Conservation (phyloP, 2,329 filamentous ascomycete genomes). For the Corinectria fuckeliana region DNA sequence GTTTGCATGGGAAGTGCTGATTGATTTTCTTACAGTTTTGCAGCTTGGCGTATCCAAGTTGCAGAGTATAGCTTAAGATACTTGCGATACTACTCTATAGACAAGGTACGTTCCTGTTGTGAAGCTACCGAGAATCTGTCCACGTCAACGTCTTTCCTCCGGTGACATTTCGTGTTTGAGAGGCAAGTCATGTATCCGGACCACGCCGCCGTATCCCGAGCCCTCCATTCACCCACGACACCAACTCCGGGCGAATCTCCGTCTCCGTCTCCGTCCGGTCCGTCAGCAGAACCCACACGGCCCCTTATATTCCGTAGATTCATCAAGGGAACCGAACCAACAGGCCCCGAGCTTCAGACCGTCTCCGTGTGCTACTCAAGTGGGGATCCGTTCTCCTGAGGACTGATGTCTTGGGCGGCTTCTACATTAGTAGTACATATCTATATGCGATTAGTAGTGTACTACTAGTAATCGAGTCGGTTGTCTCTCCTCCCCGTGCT, state of each 20-base stretch:
- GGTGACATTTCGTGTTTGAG: not conserved
- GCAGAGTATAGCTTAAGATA: too few relatives aligned
- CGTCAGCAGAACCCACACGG: constrained; percentile 4
- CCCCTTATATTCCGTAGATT: not conserved
- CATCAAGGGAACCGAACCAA: not conserved
- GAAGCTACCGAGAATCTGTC: not conserved
- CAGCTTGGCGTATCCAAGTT: too few relatives aligned
- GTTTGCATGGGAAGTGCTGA: too few relatives aligned
- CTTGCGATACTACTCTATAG: too few relatives aligned
- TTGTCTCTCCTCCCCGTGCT: too few relatives aligned
- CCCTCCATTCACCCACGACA: not conserved
- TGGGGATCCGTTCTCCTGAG: not conserved
- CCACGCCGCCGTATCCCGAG: not conserved
- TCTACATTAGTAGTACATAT: too few relatives aligned
- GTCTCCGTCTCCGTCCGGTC: not conserved
- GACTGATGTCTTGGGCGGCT: not conserved
- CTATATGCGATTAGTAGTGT: too few relatives aligned
- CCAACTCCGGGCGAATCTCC: not conserved
- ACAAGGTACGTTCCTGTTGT: not conserved
- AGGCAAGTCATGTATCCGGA: not conserved
- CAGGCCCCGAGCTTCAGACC: not conserved
- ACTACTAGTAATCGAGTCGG: too few relatives aligned
- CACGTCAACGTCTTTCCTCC: not conserved
- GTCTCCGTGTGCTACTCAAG: not conserved
- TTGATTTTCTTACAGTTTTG: too few relatives aligned